Base-by-base conservation (phyloP, 257 asterid species). In the Salvia hispanica region DNA sequence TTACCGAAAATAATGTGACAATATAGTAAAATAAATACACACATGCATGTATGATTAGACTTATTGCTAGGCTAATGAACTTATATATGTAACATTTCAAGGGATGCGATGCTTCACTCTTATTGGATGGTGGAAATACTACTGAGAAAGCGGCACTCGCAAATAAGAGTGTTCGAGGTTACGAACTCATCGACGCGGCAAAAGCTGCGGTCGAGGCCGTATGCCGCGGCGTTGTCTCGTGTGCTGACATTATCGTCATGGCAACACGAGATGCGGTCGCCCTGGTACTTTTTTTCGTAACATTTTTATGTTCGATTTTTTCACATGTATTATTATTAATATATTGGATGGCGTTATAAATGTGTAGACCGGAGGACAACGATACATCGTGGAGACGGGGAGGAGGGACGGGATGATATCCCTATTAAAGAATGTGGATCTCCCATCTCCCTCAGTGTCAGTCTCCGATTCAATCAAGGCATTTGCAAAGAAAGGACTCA, bases 241-340 rank as follows among this genome's bases (percentile, higher is more conserved):
- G 95, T 64, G 91, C 93, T 57, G 92, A 88, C 59, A 83, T 83
- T 76, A 83, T 83, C 42, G 74, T 70, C 43, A 76, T 88, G 80
- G 91, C 91, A 5, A 76, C 94, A 33, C 74, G 94, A 76, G 94
- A 88, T 21, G 82, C 86, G 7, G 81, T 86, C 82, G 28, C 53
- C 43, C 71, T 7, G 74, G 85, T 86, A 79, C 1, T 28, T 2
- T 25, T 54, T 25, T 54, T 9, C 9, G 3, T 25, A 9, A 9
- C 6, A 18, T 51, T 21, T 53, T 55, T 40, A 12, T 28, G 62
- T n/a, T 34, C 6, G 3, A 57, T 57, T 14, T 58, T 58, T n/a
- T 6, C 28, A 28, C 28, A 25, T 25, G 12, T 50, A 18, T 18
- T 18, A 18, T 7, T 18, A 16, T 9, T 51, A 6, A 50, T 52